Conservation (phyloP, 73 alveolate genomes). For the Blepharisma stoltei region DNA sequence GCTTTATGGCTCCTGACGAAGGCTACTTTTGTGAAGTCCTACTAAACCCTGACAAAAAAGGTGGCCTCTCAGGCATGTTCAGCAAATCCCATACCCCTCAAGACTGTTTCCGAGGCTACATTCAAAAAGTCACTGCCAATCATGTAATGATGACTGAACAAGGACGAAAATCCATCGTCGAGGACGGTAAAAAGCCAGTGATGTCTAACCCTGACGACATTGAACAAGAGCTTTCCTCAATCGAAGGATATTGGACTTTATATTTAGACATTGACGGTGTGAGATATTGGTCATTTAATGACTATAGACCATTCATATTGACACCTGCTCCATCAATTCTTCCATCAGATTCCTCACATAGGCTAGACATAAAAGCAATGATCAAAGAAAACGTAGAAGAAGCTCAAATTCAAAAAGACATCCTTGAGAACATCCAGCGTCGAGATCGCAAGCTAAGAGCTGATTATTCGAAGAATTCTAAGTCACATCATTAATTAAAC, state of each 20-base stretch:
- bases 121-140: not conserved
- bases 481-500: too few species aligned
- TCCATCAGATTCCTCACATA: slow-evolving; percentile 48
- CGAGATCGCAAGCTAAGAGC: slow-evolving; percentile 6
- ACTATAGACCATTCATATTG: slow-evolving; percentile 37
- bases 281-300: slow-evolving; percentile 2
- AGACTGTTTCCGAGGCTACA: not conserved
- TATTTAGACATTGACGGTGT: not conserved
- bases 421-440: not conserved
- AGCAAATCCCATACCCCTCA: slow-evolving; percentile 10
- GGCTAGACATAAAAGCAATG: slow-evolving; percentile 36
- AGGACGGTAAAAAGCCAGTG: not conserved
- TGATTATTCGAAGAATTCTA: not conserved
- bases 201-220: not conserved
- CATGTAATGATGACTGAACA: slow-evolving; percentile 20
- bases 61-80: slow-evolving; percentile 2
- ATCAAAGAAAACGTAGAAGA: slow-evolving; percentile 9
- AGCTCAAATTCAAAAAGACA: slow-evolving; percentile 25
- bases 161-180: slow-evolving; percentile 11
- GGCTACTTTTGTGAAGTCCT: not conserved
- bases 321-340: slow-evolving; percentile 43
- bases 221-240: not conserved
- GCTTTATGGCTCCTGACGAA: not conserved
- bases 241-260: slow-evolving; percentile 25
- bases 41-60: slow-evolving; percentile 13